A percentile compares a stretch with the other conserved stretches of the same genome.
Evolutionary conservation across 2,329 filamentous ascomycete species (phyloP).

Genomic region (Aaosphaeria pasadenensis): DNA sequence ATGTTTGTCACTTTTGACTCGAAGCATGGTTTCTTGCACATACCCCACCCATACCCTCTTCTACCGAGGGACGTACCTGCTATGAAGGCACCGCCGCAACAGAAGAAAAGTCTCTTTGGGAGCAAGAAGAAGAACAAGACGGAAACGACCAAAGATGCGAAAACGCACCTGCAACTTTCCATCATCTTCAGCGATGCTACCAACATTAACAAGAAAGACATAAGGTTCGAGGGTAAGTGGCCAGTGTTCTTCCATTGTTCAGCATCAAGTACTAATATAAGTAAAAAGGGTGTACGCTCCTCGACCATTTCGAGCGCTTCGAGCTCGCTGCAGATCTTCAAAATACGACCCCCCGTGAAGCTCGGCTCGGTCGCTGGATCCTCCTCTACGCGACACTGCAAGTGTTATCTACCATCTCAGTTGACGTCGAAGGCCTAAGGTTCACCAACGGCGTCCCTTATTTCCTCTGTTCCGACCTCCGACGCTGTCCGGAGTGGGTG

Average conservation of each 20-base stretch:
- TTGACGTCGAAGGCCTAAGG: conserved; percentile 38
- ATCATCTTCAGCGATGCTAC: conserved; percentile 41
- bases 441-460: conserved; percentile 37
- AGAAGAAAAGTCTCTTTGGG: conserved; percentile 36
- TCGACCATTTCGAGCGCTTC: conserved; percentile 41
- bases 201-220: conserved; percentile 38
- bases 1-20: conserved; percentile 65
- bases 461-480: conserved; percentile 39
- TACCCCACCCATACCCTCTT: conserved; percentile 62
- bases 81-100: conserved; percentile 9
- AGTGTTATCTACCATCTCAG: conserved; percentile 40
- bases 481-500: conserved; percentile 37
- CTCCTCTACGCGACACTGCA: conserved; percentile 43
- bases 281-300: conserved; percentile 27
- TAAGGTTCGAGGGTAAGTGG: conserved; percentile 32
- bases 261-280: conserved; percentile 11
- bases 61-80: conserved; percentile 47
- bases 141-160: conserved; percentile 32
- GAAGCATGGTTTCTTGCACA: conserved; percentile 50
- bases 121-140: conserved; percentile 34
- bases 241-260: neutral
- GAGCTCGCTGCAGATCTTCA: conserved; percentile 36
- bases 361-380: conserved; percentile 44
- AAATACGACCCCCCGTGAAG: conserved; percentile 35
- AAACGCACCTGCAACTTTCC: conserved; percentile 37